Base-by-base conservation (phyloP, 2,329 filamentous ascomycete genomes). In the Periconia macrospinosa region DNA sequence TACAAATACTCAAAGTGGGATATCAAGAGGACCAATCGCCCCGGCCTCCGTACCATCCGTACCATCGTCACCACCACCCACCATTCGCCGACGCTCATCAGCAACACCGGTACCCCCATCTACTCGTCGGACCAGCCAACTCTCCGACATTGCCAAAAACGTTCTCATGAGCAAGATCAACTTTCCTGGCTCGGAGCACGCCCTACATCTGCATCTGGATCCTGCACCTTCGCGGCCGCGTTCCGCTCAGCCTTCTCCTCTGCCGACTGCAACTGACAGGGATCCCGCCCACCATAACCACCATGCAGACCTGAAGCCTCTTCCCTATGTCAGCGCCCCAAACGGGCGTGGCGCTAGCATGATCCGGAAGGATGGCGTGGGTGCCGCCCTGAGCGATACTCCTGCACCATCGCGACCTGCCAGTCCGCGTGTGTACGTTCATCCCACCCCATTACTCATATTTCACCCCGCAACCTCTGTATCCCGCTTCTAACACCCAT, bases 321-420 rank as follows among this genome's bases (percentile, higher is more conserved):
- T 59, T 43, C 66, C 70, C 17, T 50, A 53, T 30, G 52, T 47
- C 19, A 58, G 58, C 45, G n/a, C 13, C 23, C 20, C 17, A 45
- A 45, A 30, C 17, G 43, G 27, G 30, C 56, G 58, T 46, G 56
- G 58, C 35, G 60, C 42, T n/a, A 61, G 55, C 40, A 47, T 56
- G 6, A 56, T 63, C 11, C 50, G 55, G 37, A 70, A 68, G 45
- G 61, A 78, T 67, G 79, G 79, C 64, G 76, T 82, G 63, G 81
- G 82, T 55, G 70, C 67, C 49, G 81, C 83, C 35, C 67, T 86
- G 70, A 84, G 81, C 61, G 86, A 88, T 72, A 88, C 86, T 56
- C 86, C 86, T 55, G 69, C 78, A 66, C 81, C 84, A 53, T 87
- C 85, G 58, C 82, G 83, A 49, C 85, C 86, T 30, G 81, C 77